Conservation (phyloP, 1,284 basidiomycete species). For the Flammula alnicola region DNA sequence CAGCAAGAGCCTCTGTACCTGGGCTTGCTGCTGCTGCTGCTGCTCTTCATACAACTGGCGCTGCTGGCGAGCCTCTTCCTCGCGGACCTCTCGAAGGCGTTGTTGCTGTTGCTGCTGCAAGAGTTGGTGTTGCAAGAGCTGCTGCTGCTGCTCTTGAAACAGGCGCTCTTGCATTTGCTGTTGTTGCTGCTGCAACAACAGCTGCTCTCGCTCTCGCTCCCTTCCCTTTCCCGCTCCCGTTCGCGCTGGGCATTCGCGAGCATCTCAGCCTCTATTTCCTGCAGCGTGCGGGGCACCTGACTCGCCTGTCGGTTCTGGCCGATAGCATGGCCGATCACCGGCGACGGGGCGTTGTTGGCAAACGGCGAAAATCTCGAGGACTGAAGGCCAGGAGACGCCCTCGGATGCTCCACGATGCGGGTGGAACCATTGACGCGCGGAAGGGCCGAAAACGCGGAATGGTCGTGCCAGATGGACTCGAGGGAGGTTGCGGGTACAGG, state of each 20-base stretch:
- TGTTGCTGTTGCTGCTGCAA: constrained; percentile 41
- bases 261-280: constrained; percentile 96
- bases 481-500: constrained; percentile 52
- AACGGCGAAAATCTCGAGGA: constrained; percentile 41
- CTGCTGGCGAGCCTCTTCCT: constrained; percentile 47
- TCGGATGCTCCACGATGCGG: constrained; percentile 39
- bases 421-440: constrained; percentile 55
- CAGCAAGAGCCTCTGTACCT: constrained; percentile 42
- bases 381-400: constrained; percentile 31
- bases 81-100: constrained; percentile 36
- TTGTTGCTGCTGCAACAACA: constrained; percentile 41
- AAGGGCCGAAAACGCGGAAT: constrained; percentile 72
- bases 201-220: constrained; percentile 35
- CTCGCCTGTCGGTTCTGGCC: constrained; percentile 38
- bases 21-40: constrained; percentile 42
- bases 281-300: constrained; percentile 69
- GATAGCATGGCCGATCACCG: constrained; percentile 34
- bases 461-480: constrained; percentile 81
- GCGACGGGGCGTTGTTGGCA: constrained; percentile 32
- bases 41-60: constrained; percentile 40
- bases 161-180: constrained; percentile 32
- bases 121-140: constrained; percentile 30
- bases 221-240: constrained; percentile 34
- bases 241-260: constrained; percentile 54
- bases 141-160: constrained; percentile 35